Percentiles rank a stretch among this genome's conserved stretches.
phyloP scores from a whole-genome alignment of 179 eudicot genomes.

The Corrigiola litoralis region DNA sequence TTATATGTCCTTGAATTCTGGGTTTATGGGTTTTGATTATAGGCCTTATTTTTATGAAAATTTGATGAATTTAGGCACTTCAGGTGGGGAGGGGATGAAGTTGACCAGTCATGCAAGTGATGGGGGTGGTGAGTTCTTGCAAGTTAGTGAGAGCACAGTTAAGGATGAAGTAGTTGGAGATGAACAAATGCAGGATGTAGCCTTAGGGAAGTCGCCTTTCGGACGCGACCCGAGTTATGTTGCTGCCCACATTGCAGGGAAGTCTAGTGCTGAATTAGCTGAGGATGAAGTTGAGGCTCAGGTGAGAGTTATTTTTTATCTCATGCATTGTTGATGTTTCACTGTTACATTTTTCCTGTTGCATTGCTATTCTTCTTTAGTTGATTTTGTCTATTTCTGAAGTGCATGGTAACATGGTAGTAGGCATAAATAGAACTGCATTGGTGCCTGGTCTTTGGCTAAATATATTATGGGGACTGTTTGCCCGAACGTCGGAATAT shows the following conservation, averaged over 20 bases:
- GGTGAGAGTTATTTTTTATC: conserved; percentile 15
- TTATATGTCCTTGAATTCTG: neutral
- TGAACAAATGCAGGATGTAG: conserved; percentile 15
- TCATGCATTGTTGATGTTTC: neutral
- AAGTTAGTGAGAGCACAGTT: neutral
- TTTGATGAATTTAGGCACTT: conserved; percentile 20
- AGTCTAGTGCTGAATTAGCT: conserved; percentile 1
- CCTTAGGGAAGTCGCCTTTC: conserved; percentile 15
- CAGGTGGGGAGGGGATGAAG: conserved; percentile 7
- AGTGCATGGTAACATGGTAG: too few relatives aligned
- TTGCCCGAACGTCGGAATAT: too few relatives aligned
- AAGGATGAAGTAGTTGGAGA: conserved; percentile 14
- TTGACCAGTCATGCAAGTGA: neutral
- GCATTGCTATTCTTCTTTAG: neutral
- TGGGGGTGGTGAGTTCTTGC: conserved; percentile 4
- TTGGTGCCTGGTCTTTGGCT: too few relatives aligned
- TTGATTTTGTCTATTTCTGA: too few relatives aligned
- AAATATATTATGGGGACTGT: too few relatives aligned
- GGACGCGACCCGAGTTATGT: conserved; percentile 7
- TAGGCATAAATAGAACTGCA: too few relatives aligned
- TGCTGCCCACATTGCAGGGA: conserved; percentile 11
- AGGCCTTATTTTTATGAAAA: conserved; percentile 12
- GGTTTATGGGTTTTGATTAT: conserved; percentile 6
- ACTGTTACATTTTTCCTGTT: neutral
- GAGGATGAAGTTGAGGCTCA: conserved; percentile 4